Evolutionary conservation across 2,329 filamentous ascomycete species (phyloP).

Genomic region (Fusarium nodosum): DNA sequence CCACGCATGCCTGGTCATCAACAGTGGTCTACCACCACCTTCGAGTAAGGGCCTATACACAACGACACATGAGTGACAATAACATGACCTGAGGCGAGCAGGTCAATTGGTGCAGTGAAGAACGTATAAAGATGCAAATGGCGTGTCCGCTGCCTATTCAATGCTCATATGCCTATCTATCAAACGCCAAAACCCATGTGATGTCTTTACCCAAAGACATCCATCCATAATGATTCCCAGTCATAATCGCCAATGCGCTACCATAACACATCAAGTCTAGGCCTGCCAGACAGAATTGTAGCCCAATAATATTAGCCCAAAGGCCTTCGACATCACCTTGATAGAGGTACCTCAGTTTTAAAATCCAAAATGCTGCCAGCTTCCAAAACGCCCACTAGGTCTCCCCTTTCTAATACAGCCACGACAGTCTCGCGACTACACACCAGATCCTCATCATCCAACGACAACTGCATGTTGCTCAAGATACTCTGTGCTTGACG

Average conservation of each 20-base stretch:
- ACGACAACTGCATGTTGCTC: constrained; percentile 54
- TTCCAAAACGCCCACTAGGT: constrained; percentile 50
- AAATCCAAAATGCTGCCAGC: constrained; percentile 45
- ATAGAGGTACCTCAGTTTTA: constrained; percentile 11
- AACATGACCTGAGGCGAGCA: not conserved
- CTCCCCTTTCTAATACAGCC: constrained; percentile 51
- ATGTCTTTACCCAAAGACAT: constrained; percentile 6
- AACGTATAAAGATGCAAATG: not conserved
- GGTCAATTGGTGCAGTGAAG: not conserved
- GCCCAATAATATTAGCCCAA: not conserved
- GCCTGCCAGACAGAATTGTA: constrained; percentile 16
- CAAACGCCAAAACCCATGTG: constrained; percentile 30
- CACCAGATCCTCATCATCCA: constrained; percentile 50
- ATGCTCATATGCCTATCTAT: constrained; percentile 16
- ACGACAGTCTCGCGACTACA: constrained; percentile 47
- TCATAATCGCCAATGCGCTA: constrained; percentile 24
- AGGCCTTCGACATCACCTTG: not conserved
- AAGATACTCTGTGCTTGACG: constrained; percentile 67
- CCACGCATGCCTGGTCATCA: not conserved
- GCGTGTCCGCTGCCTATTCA: not conserved
- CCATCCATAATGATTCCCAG: constrained; percentile 4
- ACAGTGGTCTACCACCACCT: not conserved
- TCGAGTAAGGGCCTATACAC: no score
- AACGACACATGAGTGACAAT: not conserved
- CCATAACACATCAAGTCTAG: constrained; percentile 11